Conservation (phyloP, 1,284 basidiomycete species). For the Trichosporon sp. region DNA sequence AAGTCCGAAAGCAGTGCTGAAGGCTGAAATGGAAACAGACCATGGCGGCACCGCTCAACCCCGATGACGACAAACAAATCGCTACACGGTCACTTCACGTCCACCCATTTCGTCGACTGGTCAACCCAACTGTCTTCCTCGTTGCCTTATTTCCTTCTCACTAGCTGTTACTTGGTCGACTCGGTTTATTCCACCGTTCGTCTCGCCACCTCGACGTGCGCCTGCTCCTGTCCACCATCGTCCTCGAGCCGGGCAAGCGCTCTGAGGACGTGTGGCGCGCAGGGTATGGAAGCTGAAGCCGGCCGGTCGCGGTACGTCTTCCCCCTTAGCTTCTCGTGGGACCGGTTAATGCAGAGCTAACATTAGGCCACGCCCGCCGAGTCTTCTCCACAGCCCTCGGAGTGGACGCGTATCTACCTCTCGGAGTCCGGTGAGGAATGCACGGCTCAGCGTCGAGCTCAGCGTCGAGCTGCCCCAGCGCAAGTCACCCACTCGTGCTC, state of each 20-base stretch:
- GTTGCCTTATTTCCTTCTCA: background rate
- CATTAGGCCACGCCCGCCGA: background rate
- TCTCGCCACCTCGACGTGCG: no score
- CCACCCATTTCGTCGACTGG: background rate
- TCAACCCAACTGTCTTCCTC: background rate
- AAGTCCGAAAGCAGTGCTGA: no score
- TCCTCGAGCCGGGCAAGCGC: no score
- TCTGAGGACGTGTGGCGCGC: background rate
- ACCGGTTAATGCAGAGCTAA: background rate
- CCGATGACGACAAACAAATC: conserved; percentile 17
- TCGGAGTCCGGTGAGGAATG: background rate
- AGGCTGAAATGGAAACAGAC: no score
- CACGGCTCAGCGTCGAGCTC: background rate
- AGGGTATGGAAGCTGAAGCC: conserved; percentile 1
- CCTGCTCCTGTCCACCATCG: background rate
- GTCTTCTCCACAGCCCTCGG: background rate
- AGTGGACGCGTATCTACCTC: background rate
- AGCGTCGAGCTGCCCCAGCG: background rate
- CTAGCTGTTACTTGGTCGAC: background rate
- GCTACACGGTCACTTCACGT: background rate
- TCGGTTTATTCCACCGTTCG: background rate
- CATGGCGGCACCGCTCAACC: background rate
- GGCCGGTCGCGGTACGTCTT: background rate
- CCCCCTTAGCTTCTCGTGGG: no score
- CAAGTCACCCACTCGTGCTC: background rate